Base-by-base conservation (phyloP, 352 stramenopile genomes). In the Phytophthora palmivora region DNA sequence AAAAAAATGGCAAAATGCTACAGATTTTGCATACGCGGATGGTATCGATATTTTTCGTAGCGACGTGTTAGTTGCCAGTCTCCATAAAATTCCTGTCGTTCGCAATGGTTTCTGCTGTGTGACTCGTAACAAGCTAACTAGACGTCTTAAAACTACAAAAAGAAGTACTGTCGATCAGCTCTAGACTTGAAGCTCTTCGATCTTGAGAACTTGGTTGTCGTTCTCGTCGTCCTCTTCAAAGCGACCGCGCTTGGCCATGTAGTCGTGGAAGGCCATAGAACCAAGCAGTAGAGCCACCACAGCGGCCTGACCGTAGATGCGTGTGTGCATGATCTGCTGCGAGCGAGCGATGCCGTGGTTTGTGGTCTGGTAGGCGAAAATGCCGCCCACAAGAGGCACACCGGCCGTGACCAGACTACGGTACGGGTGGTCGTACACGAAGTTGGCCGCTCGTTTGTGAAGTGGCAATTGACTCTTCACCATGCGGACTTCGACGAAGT, bases 241-340 rank as follows among this genome's bases (percentile, higher is more conserved):
- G 26, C 63, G 70, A 32, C 73, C 73, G 18, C 57, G 70, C 11
- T 74, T 76, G 37, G 36, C 38, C 70, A 82, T 82, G 50, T 74
- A 82, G 55, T 82, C 73, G 21, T 79, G 58, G 45, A 82, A 79
- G 30, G 55, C 73, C 73, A 82, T 82, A n/a, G 73, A 72, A 34
- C 55, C 48, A 15, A 82, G 50, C 37, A 82, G 41, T 14, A 82
- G 24, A 4, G 56, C 57, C 44, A 82, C 67, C 28, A 75, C 58
- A 4, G 70, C 57, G 30, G 60, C 63, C 14, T 79, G 73, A 42
- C 73, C 73, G 50, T 82, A 82, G 55, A 82, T 75, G 39, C 73
- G 67, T 45, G 73, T 77, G 61, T 82, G 73, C 73, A 82, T 82
- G 66, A 82, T 76, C 65, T 79, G 69, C 58, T 82, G 73, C 28